Base-by-base conservation (phyloP, 352 stramenopile genomes). In the Globisporangium cederbergense region DNA sequence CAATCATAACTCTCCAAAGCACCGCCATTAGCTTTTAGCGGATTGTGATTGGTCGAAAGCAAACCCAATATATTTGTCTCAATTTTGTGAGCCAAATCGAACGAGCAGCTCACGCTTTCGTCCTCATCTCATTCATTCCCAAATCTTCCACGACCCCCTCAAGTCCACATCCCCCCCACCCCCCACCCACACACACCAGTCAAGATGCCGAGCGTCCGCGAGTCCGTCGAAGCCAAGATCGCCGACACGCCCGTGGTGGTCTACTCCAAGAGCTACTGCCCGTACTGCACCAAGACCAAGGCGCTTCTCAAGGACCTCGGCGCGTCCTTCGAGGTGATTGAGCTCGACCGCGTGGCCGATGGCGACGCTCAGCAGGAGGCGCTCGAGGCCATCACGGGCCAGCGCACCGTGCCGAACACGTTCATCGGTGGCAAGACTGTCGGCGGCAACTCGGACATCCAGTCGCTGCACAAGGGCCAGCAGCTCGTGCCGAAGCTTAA, bases 401-500 rank as follows among this genome's bases (percentile, higher is more conserved):
- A 98, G 72, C 80, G 81, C 66, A 98, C 95, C 30, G 97, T 99
- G 59, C 97, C 97, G 9, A 99, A 99, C 82, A 90, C 98, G 13
- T 99, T 99, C 77, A 90, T 99, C 57, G 88, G 90, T 47, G 93
- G 93, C 71, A 88, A 97, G 69, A 95, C 93, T 67, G 73, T 99
- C 54, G 97, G 97, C 56, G 97, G 97, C 66, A 97, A 98, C 77
- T 96, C 98, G 77, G 93, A 98, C 70, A 92, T 96, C 50, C 87
- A 98, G 65, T 77, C 73, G 47, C 84, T 97, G 53, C 81, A 92
- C 65, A 83, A 60, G 54, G 91, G 90, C 70, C 78, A 92, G 51
- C 68, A 97, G 68, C 77, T 99, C 30, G 68, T 91, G 73, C 66
- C 90, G 56, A 78, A 99, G 70, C 80, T 99, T 60, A 58, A 93